Percentiles rank a stretch among this genome's conserved stretches.
Evolutionary conservation across 2,329 filamentous ascomycete species (phyloP).

Genomic region (Clonostachys byssicola): DNA sequence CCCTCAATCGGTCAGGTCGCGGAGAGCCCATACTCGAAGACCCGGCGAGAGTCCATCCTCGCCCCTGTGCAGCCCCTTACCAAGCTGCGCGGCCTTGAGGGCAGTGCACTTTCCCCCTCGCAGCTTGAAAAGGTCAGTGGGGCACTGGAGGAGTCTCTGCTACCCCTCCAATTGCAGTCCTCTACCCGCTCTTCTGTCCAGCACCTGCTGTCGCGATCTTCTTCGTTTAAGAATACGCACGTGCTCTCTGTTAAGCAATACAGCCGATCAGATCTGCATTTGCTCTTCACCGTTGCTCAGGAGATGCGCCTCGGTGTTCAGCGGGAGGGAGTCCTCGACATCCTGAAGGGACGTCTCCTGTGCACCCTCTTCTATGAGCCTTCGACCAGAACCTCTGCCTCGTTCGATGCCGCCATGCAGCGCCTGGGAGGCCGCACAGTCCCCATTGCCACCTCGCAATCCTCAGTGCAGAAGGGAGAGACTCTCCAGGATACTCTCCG

Average conservation of each 20-base stretch:
- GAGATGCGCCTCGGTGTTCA: conserved; percentile 97
- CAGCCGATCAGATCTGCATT: conserved; percentile 79
- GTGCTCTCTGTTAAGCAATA: conserved; percentile 92
- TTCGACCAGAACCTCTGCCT: conserved; percentile 90
- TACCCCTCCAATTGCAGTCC: conserved; percentile 42
- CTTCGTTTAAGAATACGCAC: conserved; percentile 84
- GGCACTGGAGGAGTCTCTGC: conserved; percentile 38
- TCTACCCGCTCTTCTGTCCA: conserved; percentile 58
- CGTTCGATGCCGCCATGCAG: conserved; percentile 98
- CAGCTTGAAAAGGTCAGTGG: conserved; percentile 9
- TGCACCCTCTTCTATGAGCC: conserved; percentile 97
- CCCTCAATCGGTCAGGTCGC: conserved; percentile 25
- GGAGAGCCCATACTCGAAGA: conserved; percentile 26
- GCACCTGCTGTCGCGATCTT: conserved; percentile 68
- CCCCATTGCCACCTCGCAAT: conserved; percentile 75
- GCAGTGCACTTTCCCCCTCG: conserved; percentile 8
- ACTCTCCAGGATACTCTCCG: conserved; percentile 89
- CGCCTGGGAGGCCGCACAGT: conserved; percentile 87
- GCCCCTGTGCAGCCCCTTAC: conserved; percentile 16
- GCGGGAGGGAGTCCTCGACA: conserved; percentile 81
- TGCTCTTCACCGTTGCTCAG: conserved; percentile 93
- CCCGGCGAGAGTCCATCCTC: conserved; percentile 21
- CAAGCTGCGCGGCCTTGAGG: conserved; percentile 20
- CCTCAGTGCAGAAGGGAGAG: conserved; percentile 92
- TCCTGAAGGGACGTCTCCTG: conserved; percentile 81